Conservation (phyloP, 2,329 filamentous ascomycete species). For the Incumbomyces lentus region DNA sequence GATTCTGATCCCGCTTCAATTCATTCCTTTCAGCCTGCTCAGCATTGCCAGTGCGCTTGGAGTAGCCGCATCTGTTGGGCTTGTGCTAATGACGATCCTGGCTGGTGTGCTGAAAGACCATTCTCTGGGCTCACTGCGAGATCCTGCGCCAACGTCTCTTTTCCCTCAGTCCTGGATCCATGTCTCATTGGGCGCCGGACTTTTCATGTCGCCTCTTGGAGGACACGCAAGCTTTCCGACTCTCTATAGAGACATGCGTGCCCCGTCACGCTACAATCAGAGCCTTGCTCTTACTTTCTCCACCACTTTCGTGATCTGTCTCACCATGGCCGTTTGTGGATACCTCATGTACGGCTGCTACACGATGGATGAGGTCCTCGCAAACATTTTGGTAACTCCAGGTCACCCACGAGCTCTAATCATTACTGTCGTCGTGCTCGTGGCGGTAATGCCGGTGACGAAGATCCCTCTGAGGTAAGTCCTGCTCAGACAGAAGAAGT, state of each 20-base stretch:
- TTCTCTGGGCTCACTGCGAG: constrained; percentile 66
- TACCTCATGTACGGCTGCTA: constrained; percentile 86
- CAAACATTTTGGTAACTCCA: constrained; percentile 63
- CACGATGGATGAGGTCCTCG: constrained; percentile 76
- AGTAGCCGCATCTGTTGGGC: constrained; percentile 78
- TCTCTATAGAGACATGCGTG: constrained; percentile 63
- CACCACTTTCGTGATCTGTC: constrained; percentile 76
- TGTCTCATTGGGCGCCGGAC: constrained; percentile 73
- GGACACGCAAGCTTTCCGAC: constrained; percentile 72
- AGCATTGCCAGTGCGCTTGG: constrained; percentile 85
- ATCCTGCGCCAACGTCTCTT: constrained; percentile 68
- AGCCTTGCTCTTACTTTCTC: constrained; percentile 70
- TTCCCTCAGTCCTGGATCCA: constrained; percentile 80
- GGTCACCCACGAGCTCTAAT: constrained; percentile 65
- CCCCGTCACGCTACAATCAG: constrained; percentile 67
- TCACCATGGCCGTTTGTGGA: constrained; percentile 68
- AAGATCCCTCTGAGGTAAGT: constrained; percentile 70
- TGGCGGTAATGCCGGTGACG: constrained; percentile 83
- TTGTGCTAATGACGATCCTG: constrained; percentile 69
- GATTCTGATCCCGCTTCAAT: constrained; percentile 68
- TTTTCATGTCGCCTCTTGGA: constrained; percentile 73
- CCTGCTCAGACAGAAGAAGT: background rate
- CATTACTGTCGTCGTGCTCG: constrained; percentile 68
- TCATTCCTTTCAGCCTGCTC: constrained; percentile 68
- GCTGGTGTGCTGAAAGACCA: constrained; percentile 76